Evolutionary conservation across 2,329 filamentous ascomycete genomes (phyloP), one percentile per base, ranked within the genome.

Genomic region (Biscogniauxia mediterranea): DNA sequence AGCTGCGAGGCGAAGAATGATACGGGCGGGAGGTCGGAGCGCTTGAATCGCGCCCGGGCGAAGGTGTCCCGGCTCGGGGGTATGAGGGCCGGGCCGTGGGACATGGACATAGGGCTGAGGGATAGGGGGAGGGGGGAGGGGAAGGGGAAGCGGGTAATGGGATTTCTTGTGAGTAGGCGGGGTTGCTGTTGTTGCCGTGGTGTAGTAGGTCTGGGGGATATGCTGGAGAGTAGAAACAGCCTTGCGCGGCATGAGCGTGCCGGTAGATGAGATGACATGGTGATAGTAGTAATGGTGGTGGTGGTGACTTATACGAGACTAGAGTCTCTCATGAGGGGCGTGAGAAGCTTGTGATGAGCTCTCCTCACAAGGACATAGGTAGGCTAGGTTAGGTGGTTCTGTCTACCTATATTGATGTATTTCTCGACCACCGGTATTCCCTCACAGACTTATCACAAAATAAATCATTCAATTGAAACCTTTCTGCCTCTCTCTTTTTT

Each of bases 21-120:
- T 1, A 67, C 59, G 0, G 63, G 61, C 1, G 75, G 75, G 5
- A 75, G 60, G n/a, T 76, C 71, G 46, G 54, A 55, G 9, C 53
- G 19, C 0, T 66, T 64, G 66, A 77, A 74, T 23, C 58, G 62
- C n/a, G 55, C 54, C 13, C 65, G 42, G 50, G 55, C 53, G 56
- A 68, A 68, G 28, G 11, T n/a, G 54, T 69, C 58, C 13, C 38
- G 38, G 38, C 6, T 21, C 54, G 56, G 51, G 42, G 15, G 0
- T n/a, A 23, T 2, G n/a, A 28, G 3, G 38, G 19, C 21, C 5
- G n/a, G 2, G 50, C 17, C 53, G 9, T 50, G 52, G 60, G 21
- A 56, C 23, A 60, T 58, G 11, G 51, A 7, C 5, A 6, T 60
- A 52, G 42, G 55, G 52, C 57, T 55, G 13, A 50, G 46, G 17